Conservation (phyloP, 2,329 filamentous ascomycete genomes). For the Aureobasidium subglaciale region DNA sequence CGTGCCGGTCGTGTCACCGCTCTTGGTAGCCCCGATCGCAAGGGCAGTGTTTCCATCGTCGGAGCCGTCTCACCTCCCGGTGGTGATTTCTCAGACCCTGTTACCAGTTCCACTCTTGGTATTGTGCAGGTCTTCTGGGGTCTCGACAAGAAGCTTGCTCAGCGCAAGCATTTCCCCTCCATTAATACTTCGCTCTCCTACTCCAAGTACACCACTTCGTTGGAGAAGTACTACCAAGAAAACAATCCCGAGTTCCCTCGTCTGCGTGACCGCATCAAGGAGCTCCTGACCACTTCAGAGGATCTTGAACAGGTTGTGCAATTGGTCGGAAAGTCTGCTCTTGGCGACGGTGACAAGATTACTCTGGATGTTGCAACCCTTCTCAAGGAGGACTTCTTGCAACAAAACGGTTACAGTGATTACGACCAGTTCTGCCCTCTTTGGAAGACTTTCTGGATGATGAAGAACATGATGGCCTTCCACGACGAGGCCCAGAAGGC, state of each 20-base stretch:
- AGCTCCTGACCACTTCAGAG: slow-evolving; percentile 89
- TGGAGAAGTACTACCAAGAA: slow-evolving; percentile 93
- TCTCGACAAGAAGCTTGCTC: slow-evolving; percentile 98
- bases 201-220: slow-evolving; percentile 84
- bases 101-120: slow-evolving; percentile 85
- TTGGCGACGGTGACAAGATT: slow-evolving; percentile 97
- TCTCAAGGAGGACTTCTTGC: slow-evolving; percentile 96
- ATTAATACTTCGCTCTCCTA: slow-evolving; percentile 94
- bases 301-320: slow-evolving; percentile 98
- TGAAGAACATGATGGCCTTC: slow-evolving; percentile 98
- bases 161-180: slow-evolving; percentile 98
- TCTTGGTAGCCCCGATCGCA: slow-evolving; percentile 80
- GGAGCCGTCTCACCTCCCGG: slow-evolving; percentile 94
- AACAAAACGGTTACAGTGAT: slow-evolving; percentile 98
- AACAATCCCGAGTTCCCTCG: slow-evolving; percentile 89
- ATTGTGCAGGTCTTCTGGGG: slow-evolving; percentile 99
- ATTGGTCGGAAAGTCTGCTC: slow-evolving; percentile 91
- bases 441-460: slow-evolving; percentile 99
- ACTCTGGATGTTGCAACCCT: slow-evolving; percentile 85
- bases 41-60: slow-evolving; percentile 93
- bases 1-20: slow-evolving; percentile 82
- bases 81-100: slow-evolving; percentile 98
- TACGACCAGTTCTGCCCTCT: slow-evolving; percentile 99
- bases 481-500: slow-evolving; percentile 97
- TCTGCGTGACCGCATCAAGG: slow-evolving; percentile 85